Percentiles rank a stretch among this genome's conserved stretches.
Conservation (phyloP, 148 eudicot species). For the Dysphania ambrosioides region DNA sequence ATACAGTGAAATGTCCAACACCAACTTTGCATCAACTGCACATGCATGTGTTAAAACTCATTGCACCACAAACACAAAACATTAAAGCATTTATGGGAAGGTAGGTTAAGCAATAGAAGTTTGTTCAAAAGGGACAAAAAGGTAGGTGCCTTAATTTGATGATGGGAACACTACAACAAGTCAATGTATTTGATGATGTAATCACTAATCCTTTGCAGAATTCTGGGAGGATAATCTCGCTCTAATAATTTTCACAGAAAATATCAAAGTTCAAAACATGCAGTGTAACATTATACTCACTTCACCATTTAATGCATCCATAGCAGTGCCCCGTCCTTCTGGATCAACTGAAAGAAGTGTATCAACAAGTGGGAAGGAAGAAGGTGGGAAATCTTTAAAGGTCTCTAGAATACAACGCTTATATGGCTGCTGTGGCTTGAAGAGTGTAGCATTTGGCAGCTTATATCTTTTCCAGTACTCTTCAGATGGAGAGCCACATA, state of each 20-base stretch:
- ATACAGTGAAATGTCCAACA: too few relatives aligned
- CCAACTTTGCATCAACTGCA: too few relatives aligned
- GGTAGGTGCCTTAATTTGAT: neutral
- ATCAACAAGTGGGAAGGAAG: conserved; percentile 58
- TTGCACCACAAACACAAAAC: too few relatives aligned
- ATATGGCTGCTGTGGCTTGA: conserved; percentile 74
- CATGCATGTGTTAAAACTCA: too few relatives aligned
- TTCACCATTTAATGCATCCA: conserved; percentile 59
- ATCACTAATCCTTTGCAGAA: neutral
- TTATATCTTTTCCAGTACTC: conserved; percentile 72
- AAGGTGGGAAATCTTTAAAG: conserved; percentile 60
- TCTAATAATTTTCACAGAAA: neutral
- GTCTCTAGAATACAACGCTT: conserved; percentile 51
- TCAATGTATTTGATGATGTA: neutral
- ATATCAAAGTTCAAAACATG: neutral
- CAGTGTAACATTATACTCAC: conserved; percentile 43
- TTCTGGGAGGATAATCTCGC: neutral
- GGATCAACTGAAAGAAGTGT: conserved; percentile 68
- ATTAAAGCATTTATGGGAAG: too few relatives aligned
- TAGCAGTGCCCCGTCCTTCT: conserved; percentile 55
- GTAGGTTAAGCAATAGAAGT: too few relatives aligned
- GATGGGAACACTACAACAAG: neutral
- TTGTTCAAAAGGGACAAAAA: too few relatives aligned
- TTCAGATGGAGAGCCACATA: conserved; percentile 78
- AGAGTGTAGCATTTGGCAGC: conserved; percentile 72